Base-by-base conservation (phyloP, 768 basidiomycete species). In the Rubroboletus pulcherrimus region DNA sequence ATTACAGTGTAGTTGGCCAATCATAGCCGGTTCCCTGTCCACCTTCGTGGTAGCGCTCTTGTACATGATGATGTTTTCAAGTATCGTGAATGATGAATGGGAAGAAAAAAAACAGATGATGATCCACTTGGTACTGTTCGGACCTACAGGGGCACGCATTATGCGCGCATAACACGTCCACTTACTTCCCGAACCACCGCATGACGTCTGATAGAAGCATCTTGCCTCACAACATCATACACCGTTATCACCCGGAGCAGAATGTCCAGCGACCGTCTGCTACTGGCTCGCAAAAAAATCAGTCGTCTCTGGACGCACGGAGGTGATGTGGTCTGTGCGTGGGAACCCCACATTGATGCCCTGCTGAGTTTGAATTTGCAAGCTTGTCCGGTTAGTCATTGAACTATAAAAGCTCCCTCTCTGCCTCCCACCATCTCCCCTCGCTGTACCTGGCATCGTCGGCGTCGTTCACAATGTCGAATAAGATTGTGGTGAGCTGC, bases 401-500 rank as follows among this genome's bases (percentile, higher is more conserved):
- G 65, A 65, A 70, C 53, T 75, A 75, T 75, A 75, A 75, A 77
- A 77, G 74, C 62, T 59, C 26, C 15, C 57, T 62, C 66, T 58
- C 55, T 65, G 60, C 63, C 71, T 62, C 60, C 66, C 68, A 71
- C 73, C 69, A 67, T 63, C 51, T 59, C 67, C 67, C 54, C 66
- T 64, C 60, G 71, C 63, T 65, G 68, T 62, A 57, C 55, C 51
- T 53, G 60, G 57, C 55, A 63, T 59, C 54, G 62, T 68, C 60
- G 63, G 66, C 62, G 66, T 65, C 62, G 58, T 69, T 64, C 68
- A 63, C 69, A 67, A 96, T 95, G 93, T 94, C 93, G 58, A 96
- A 96, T 87, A 95, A 95, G 81, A 92, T 93, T 80, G 93, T 96
- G 86, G 93, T 94, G 83, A 91, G 90, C 87, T 84, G 77, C 81